phyloP scores from a whole-genome alignment of 164 flowering plant genomes.

The Piper longum region DNA sequence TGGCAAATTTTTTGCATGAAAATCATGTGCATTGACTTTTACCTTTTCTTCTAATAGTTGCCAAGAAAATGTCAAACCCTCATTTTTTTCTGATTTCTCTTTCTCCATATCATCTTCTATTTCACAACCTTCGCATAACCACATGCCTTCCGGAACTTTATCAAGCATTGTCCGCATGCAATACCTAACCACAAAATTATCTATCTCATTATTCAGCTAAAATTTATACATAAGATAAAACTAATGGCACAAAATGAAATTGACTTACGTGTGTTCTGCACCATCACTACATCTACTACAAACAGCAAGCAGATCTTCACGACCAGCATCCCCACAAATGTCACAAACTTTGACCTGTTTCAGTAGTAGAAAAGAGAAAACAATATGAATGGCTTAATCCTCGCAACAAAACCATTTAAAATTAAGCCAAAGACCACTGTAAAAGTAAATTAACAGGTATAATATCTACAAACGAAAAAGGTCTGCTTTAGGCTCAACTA shows the following conservation, averaged over 20 bases:
- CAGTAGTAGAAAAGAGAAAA: background rate
- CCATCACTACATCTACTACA: conserved; percentile 94
- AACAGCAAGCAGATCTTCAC: conserved; percentile 80
- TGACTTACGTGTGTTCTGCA: conserved; percentile 88
- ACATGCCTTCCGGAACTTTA: conserved; percentile 27
- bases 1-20: conserved; percentile 8
- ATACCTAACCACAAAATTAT: conserved; percentile 34
- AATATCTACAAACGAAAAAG: too few species aligned
- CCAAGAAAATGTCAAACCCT: conserved; percentile 2
- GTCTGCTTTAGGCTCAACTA: too few species aligned
- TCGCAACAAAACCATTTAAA: too few species aligned
- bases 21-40: conserved; percentile 10
- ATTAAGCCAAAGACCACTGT: too few species aligned
- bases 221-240: background rate
- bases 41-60: conserved; percentile 13
- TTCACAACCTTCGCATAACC: conserved; percentile 82
- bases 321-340: conserved; percentile 98
- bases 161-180: conserved; percentile 78
- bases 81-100: conserved; percentile 27
- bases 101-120: conserved; percentile 33
- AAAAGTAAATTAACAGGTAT: too few species aligned
- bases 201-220: background rate
- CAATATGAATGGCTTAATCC: background rate
- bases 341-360: conserved; percentile 93
- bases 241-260: background rate